A percentile compares a stretch with the other conserved stretches of the same genome.
Evolutionary conservation across 495 filamentous ascomycete genomes (phyloP).

Genomic region (Hypoxylon rickii): DNA sequence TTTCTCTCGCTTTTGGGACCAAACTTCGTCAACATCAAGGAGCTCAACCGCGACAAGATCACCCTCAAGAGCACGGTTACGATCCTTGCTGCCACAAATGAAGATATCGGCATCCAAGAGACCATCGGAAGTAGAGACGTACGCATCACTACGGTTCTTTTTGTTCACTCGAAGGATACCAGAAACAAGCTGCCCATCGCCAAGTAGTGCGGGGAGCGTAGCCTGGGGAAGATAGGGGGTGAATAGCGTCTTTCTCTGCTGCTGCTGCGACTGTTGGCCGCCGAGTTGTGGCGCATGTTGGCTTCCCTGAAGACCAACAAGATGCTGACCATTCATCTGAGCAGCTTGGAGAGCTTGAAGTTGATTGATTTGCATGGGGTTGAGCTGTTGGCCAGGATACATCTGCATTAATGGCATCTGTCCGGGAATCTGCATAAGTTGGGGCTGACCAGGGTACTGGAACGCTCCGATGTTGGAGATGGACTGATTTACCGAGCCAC

Average conservation of each 20-base stretch:
- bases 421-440: conserved; percentile 83
- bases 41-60: conserved; percentile 95
- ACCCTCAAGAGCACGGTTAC: conserved; percentile 93
- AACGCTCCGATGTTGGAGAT: conserved; percentile 84
- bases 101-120: conserved; percentile 96
- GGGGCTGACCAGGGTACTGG: conserved; percentile 89
- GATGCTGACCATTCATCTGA: conserved; percentile 77
- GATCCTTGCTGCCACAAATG: conserved; percentile 98
- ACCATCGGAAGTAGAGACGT: conserved; percentile 88
- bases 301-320: conserved; percentile 69
- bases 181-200: conserved; percentile 91
- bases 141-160: conserved; percentile 98
- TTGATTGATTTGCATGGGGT: conserved; percentile 85
- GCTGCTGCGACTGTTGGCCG: conserved; percentile 74
- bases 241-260: conserved; percentile 97
- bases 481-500: conserved; percentile 84
- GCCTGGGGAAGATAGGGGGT: conserved; percentile 97
- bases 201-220: conserved; percentile 85
- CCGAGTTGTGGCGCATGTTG: conserved; percentile 76
- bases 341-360: conserved; percentile 90
- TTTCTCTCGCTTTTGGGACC: conserved; percentile 97
- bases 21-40: conserved; percentile 97
- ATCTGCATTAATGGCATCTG: conserved; percentile 78
- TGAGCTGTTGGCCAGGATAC: conserved; percentile 83
- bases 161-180: conserved; percentile 98